Percentiles rank a stretch among this genome's conserved stretches.
Evolutionary conservation across 768 basidiomycete genomes (phyloP).

Genomic region (Suillus subluteus): DNA sequence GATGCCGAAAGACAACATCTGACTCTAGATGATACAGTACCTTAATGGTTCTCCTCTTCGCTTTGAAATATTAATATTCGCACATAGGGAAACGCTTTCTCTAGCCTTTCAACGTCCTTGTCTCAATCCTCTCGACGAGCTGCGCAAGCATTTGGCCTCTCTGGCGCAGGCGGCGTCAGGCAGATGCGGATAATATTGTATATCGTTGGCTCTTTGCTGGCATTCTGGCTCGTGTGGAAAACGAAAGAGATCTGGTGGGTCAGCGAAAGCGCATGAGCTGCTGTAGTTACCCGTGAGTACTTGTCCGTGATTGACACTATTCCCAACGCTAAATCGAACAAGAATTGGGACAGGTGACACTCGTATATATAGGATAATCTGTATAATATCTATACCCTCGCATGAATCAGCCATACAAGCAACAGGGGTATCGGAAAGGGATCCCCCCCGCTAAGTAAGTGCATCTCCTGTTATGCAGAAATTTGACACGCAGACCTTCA

Average conservation of each 20-base stretch:
- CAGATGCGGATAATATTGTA: constrained; percentile 70
- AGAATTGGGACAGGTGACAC: not conserved
- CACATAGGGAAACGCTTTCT: constrained; percentile 65
- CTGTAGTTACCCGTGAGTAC: constrained; percentile 5
- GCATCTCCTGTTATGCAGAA: not conserved
- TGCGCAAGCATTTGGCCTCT: constrained; percentile 72
- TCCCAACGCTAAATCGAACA: not conserved
- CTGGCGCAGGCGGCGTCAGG: constrained; percentile 62
- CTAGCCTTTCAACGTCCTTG: constrained; percentile 63
- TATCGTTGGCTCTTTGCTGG: constrained; percentile 56
- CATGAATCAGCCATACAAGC: not conserved
- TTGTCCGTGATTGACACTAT: too few relatives aligned
- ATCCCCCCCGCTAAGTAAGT: not conserved
- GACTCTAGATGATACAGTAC: constrained; percentile 75
- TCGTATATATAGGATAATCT: constrained; percentile 1
- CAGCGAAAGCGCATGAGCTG: not conserved
- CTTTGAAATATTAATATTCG: not conserved
- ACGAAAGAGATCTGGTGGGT: constrained; percentile 52
- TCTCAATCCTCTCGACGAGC: constrained; percentile 71
- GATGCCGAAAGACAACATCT: constrained; percentile 85
- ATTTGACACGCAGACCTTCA: not conserved
- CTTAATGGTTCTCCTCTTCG: constrained; percentile 25
- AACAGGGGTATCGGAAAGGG: not conserved
- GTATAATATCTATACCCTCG: constrained; percentile 1
- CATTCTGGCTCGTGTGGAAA: constrained; percentile 59